A percentile compares a stretch with the other conserved stretches of the same genome.
Evolutionary conservation across 2,329 filamentous ascomycete species (phyloP).

Genomic region (Trichoderma sp.): DNA sequence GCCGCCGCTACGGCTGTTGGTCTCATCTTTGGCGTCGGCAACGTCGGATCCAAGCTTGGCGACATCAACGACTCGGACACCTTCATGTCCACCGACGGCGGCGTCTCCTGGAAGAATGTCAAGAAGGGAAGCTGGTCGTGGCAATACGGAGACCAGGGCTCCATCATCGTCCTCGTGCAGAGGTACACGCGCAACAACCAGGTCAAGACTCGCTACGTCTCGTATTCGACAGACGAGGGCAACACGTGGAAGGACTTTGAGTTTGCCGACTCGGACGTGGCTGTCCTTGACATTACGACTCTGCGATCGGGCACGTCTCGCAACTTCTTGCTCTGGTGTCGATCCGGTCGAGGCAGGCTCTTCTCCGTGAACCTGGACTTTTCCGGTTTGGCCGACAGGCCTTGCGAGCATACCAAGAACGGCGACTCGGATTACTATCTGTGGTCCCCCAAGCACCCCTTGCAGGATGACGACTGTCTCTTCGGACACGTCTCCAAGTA

Average conservation of each 20-base stretch:
- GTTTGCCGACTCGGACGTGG: conserved; percentile 72
- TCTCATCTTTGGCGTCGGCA: conserved; percentile 87
- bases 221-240: conserved; percentile 82
- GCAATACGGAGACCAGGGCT: conserved; percentile 95
- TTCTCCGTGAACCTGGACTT: conserved; percentile 88
- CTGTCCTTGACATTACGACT: conserved; percentile 80
- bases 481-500: conserved; percentile 92
- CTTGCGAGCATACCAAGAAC: conserved; percentile 70
- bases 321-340: conserved; percentile 90
- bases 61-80: conserved; percentile 76
- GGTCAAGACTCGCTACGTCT: conserved; percentile 67
- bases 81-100: conserved; percentile 90
- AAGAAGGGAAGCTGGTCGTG: conserved; percentile 89
- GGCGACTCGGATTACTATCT: conserved; percentile 73
- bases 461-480: conserved; percentile 76
- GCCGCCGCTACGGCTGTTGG: conserved; percentile 87
- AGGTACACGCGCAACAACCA: conserved; percentile 67
- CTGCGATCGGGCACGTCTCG: conserved; percentile 85
- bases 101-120: conserved; percentile 80
- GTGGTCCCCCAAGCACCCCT: conserved; percentile 85
- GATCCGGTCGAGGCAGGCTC: conserved; percentile 56
- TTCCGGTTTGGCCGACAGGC: conserved; percentile 70
- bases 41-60: conserved; percentile 74
- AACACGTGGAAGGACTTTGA: conserved; percentile 73
- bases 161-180: conserved; percentile 84